A percentile compares a stretch with the other conserved stretches of the same genome.
phyloP scores from a whole-genome alignment of 2,329 filamentous ascomycete species.

The Tolypocladium paradoxum region DNA sequence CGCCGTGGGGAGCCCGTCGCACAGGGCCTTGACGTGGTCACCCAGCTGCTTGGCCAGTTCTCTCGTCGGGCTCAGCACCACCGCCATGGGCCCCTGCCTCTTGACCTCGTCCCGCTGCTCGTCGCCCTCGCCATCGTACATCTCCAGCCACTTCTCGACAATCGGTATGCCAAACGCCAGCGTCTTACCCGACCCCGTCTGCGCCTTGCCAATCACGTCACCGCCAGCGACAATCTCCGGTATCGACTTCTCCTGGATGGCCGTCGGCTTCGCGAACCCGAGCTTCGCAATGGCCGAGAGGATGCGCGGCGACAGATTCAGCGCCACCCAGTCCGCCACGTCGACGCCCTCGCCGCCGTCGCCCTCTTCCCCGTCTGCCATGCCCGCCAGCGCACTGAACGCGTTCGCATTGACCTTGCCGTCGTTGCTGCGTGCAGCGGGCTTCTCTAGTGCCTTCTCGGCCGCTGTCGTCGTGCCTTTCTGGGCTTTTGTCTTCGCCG shows the following conservation, averaged over 20 bases:
- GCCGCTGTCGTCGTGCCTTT: constrained; percentile 20
- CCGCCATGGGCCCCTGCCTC: constrained; percentile 49
- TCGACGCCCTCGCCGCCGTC: constrained; percentile 52
- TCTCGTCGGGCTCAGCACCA: constrained; percentile 84
- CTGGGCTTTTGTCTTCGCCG: constrained; percentile 18
- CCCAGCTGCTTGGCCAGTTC: constrained; percentile 89
- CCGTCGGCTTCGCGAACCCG: constrained; percentile 69
- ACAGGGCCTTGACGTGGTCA: constrained; percentile 70
- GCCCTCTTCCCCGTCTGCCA: constrained; percentile 36
- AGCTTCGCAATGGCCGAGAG: constrained; percentile 68
- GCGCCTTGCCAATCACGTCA: constrained; percentile 91
- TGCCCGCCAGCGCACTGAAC: constrained; percentile 43
- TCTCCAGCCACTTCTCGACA: constrained; percentile 66
- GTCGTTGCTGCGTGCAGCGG: constrained; percentile 25
- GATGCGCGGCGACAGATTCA: constrained; percentile 63
- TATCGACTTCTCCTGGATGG: constrained; percentile 71
- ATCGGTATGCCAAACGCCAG: constrained; percentile 92
- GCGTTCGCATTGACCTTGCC: constrained; percentile 28
- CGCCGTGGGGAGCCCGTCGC: constrained; percentile 45
- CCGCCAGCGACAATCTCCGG: constrained; percentile 73
- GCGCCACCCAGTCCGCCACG: constrained; percentile 65
- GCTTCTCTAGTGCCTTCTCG: constrained; percentile 20
- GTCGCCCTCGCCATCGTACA: constrained; percentile 23
- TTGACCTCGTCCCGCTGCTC: constrained; percentile 15
- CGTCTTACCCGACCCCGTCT: constrained; percentile 94